These are phyloP conservation scores for Eimeria sp. DNA, from an alignment of 169 alveolate species.

Conservation along the genomic window DNA sequence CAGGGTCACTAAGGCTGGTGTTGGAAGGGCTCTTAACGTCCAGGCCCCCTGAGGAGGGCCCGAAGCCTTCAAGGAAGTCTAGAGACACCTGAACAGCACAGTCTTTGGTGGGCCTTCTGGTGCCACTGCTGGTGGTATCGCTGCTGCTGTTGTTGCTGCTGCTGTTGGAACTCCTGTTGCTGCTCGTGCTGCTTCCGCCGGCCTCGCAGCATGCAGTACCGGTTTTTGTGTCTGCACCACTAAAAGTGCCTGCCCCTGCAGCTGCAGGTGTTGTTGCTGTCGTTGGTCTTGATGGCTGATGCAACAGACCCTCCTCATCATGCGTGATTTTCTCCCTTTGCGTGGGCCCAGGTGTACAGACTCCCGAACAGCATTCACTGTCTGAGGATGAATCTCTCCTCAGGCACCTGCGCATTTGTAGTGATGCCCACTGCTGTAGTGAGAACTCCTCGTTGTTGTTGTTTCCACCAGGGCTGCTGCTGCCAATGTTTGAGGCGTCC, in stretches of 20 bases:
- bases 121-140: background rate
- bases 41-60: background rate
- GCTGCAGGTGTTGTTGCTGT: background rate
- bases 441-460: background rate
- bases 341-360: background rate
- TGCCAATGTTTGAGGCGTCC: background rate
- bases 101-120: background rate
- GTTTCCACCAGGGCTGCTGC: background rate
- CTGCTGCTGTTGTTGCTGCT: constrained; percentile 19
- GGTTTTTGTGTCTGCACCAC: background rate
- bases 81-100: constrained; percentile 31
- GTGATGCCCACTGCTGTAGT: constrained; percentile 26
- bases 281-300: background rate
- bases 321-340: background rate
- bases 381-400: constrained; percentile 3
- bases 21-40: background rate
- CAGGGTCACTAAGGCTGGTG: background rate
- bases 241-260: background rate
- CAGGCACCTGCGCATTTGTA: constrained; percentile 26
- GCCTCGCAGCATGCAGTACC: background rate
- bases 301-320: background rate
- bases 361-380: background rate
- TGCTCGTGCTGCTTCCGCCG: background rate
- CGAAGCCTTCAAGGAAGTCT: background rate
- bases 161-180: background rate